Evolutionary conservation across 2,329 filamentous ascomycete species (phyloP).

Genomic region (Escovopsis weberi): DNA sequence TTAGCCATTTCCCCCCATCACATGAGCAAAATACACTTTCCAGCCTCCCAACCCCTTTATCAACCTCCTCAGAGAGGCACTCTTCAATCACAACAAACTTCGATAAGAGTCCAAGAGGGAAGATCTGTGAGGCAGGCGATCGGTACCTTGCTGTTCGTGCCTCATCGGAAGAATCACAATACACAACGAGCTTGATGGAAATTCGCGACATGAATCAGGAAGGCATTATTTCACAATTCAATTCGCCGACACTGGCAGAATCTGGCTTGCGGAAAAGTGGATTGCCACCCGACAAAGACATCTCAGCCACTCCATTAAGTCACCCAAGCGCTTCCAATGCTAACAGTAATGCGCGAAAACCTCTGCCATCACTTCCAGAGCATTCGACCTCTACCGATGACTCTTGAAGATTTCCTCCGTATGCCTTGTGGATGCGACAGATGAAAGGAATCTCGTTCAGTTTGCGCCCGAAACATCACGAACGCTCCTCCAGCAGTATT

Average conservation of each 20-base stretch:
- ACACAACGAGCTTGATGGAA: neutral
- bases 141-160: no score
- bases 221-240: neutral
- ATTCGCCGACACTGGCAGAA: neutral
- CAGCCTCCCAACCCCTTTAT: conserved; percentile 10
- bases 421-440: neutral
- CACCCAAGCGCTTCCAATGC: conserved; percentile 3
- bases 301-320: neutral
- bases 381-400: conserved; percentile 5
- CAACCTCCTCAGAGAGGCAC: conserved; percentile 4
- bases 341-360: conserved; percentile 21
- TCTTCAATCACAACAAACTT: no score
- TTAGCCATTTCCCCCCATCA: conserved; percentile 18
- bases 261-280: conserved; percentile 6
- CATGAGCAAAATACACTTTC: conserved; percentile 13
- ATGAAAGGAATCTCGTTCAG: neutral
- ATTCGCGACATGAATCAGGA: neutral
- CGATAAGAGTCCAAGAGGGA: no score
- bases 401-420: neutral
- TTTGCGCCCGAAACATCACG: no score
- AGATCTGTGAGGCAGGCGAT: no score
- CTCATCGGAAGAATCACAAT: neutral
- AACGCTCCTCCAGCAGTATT: neutral
- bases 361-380: conserved; percentile 19
- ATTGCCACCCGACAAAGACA: no score